phyloP scores from a whole-genome alignment of 1,139 yeast species.

The Waltiozyma sp. region DNA sequence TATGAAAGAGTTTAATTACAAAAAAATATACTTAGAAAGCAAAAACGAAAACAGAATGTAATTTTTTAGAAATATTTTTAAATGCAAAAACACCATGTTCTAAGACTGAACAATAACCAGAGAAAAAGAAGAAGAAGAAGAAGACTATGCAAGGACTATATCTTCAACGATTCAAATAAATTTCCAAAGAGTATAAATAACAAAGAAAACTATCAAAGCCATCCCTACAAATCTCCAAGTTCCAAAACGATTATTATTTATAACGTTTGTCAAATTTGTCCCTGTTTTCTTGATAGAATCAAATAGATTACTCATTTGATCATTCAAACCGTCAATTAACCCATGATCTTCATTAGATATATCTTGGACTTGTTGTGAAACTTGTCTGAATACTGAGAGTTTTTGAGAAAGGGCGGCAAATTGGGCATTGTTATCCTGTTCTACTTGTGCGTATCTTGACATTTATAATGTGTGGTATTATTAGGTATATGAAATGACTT shows the following conservation, averaged over 20 bases:
- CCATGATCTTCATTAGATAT: constrained; percentile 48
- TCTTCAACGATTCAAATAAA: constrained; percentile 29
- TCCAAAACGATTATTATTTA: constrained; percentile 41
- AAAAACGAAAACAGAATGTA: too few relatives aligned
- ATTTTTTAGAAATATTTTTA: too few relatives aligned
- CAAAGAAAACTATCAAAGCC: constrained; percentile 50
- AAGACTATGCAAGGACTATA: too few relatives aligned
- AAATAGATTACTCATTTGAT: constrained; percentile 50
- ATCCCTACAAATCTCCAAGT: constrained; percentile 45
- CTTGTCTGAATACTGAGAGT: constrained; percentile 45
- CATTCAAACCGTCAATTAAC: constrained; percentile 44
- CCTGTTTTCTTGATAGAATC: constrained; percentile 57
- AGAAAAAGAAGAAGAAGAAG: too few relatives aligned
- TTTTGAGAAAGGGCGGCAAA: constrained; percentile 51
- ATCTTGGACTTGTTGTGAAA: constrained; percentile 52
- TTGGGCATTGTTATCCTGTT: constrained; percentile 45
- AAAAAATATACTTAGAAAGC: too few relatives aligned
- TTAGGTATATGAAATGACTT: too few relatives aligned
- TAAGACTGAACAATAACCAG: too few relatives aligned
- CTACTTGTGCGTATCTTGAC: constrained; percentile 36
- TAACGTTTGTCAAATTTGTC: constrained; percentile 49
- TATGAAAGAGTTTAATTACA: neutral
- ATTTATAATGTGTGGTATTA: constrained; percentile 17
- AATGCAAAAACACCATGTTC: too few relatives aligned
- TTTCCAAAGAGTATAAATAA: constrained; percentile 57